These are phyloP conservation scores for Haematococcus lacustris DNA, from an alignment of 139 green algal species.

Conservation along the genomic window DNA sequence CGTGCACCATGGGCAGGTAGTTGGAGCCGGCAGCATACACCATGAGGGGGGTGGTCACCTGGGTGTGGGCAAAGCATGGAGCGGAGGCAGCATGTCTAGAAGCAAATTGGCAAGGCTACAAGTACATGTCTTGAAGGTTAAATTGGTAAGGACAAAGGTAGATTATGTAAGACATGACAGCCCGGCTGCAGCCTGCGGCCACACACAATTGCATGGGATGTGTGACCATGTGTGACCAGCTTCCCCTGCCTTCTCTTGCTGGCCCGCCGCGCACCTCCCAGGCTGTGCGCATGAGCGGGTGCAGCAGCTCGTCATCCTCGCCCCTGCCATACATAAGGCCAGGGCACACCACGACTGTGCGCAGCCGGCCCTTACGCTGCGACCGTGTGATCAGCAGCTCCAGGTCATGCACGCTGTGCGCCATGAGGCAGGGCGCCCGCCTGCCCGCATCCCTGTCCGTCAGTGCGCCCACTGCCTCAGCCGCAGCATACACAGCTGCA, in stretches of 20 bases:
- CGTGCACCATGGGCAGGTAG: constrained; percentile 41
- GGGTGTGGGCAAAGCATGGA: too few species aligned
- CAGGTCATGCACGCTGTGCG: constrained; percentile 17
- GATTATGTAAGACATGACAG: too few species aligned
- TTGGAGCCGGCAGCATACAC: constrained; percentile 38
- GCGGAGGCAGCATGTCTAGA: too few species aligned
- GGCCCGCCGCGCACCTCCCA: neutral
- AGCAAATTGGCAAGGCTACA: too few species aligned
- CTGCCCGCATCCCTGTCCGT: constrained; percentile 14
- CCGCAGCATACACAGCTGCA: neutral
- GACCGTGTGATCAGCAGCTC: constrained; percentile 38
- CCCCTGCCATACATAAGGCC: constrained; percentile 46
- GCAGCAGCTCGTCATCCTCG: constrained; percentile 33
- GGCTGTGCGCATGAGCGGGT: constrained; percentile 4
- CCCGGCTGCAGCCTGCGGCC: too few species aligned
- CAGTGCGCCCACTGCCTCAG: constrained; percentile 1
- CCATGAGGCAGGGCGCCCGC: constrained; percentile 10
- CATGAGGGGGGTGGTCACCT: constrained; percentile 6
- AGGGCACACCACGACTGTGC: constrained; percentile 41
- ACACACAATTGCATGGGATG: too few species aligned
- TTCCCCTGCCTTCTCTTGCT: too few species aligned
- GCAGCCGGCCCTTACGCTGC: constrained; percentile 16
- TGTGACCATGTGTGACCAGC: too few species aligned
- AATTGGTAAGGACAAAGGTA: too few species aligned
- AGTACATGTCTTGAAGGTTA: too few species aligned